Evolutionary conservation across 305 asterid species (phyloP), one percentile per base, ranked within the genome.

Genomic region (Andrographis paniculata): DNA sequence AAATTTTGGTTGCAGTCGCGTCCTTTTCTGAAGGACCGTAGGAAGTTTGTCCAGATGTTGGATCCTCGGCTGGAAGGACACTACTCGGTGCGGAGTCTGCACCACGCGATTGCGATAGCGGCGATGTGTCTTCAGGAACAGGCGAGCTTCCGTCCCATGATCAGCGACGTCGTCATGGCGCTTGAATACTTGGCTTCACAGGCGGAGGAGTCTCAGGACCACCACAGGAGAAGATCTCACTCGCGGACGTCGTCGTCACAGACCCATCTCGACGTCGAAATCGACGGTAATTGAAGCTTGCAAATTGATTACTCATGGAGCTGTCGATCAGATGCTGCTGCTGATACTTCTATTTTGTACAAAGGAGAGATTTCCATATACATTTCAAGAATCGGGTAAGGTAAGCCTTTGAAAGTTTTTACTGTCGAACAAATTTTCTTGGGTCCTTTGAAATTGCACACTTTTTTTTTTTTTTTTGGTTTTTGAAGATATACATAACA

Each of bases 121-220:
- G 21, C 55, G 1, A 50, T 50, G 55, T 50, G 55, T 14, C 9
- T 50, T 11, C 55, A 50, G 28, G 55, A 50, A 14, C 44, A 50
- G 19, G 55, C 55, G 6, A 7, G 44, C 12, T 19, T 50, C 15
- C 42, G 55, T 2, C 55, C 55, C 17, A 28, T 50, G 1, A 50
- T 50, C 43, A 33, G 44, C 5, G 55, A 50, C 16, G 20, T 50
- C 1, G 31, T 50, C 20, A 3, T 20, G 27, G 55, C 55, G 17
- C 30, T 50, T 3, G 55, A 50, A 21, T 50, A 17, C 44, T 21
- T 50, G 49, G 4, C 5, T 15, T 7, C 52, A n/a, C 37, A 23
- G 15, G 82, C 76, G 1, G 76, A 70, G 15, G 60, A 23, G 15
- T 80, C 76, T 1, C 75, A 70, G 15, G 60, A 71, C 16, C 62